phyloP scores from a whole-genome alignment of 1,284 basidiomycete genomes.

The Heterobasidion parviporum region DNA sequence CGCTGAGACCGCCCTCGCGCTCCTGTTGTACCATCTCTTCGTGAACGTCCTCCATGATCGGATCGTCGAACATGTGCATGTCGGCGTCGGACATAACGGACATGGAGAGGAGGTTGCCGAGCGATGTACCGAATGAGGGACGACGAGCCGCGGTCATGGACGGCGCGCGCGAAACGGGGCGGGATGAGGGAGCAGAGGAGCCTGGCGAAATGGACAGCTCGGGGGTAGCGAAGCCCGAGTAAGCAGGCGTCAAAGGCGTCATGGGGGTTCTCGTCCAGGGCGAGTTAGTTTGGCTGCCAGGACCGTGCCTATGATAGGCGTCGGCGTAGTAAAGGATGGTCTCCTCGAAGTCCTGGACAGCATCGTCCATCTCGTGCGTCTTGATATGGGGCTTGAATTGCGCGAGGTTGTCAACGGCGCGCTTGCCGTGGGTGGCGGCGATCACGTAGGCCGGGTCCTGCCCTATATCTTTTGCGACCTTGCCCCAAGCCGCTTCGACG shows the following conservation, averaged over 20 bases:
- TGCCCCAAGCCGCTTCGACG: slow-evolving; percentile 74
- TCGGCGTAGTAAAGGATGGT: slow-evolving; percentile 70
- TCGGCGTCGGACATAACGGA: neutral
- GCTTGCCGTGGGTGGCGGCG: slow-evolving; percentile 70
- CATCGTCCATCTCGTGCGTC: slow-evolving; percentile 56
- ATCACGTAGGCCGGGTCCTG: slow-evolving; percentile 60
- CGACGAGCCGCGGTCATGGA: slow-evolving; percentile 18
- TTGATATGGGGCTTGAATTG: slow-evolving; percentile 33
- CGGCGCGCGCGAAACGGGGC: neutral
- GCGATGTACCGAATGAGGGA: slow-evolving; percentile 41
- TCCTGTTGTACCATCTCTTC: slow-evolving; percentile 2
- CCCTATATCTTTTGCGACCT: slow-evolving; percentile 63
- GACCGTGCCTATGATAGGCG: slow-evolving; percentile 42
- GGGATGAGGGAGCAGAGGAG: slow-evolving; percentile 1
- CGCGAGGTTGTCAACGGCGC: slow-evolving; percentile 43
- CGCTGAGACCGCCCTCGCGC: neutral
- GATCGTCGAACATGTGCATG: neutral
- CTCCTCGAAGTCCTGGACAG: slow-evolving; percentile 62
- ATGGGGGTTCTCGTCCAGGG: slow-evolving; percentile 23
- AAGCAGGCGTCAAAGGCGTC: slow-evolving; percentile 9
- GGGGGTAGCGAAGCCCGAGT: neutral
- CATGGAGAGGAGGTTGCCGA: slow-evolving; percentile 28
- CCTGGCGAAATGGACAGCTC: neutral
- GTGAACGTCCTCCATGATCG: slow-evolving; percentile 2
- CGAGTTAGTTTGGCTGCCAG: slow-evolving; percentile 25